These are phyloP conservation scores for Hemileccinum rubropunctum DNA, from an alignment of 768 basidiomycete genomes.

Conservation along the genomic window DNA sequence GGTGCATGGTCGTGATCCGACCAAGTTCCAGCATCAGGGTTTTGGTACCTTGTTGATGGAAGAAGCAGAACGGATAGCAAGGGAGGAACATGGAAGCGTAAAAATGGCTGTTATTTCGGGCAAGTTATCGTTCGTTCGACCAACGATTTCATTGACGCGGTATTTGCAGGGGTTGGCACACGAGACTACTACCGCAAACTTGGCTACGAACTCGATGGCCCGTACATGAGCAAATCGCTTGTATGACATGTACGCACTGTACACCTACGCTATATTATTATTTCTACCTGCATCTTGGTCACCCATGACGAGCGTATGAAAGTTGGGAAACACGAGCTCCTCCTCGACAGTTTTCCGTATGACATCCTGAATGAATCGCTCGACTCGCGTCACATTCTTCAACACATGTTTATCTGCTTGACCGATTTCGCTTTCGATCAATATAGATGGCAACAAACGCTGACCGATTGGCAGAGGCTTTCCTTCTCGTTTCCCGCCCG, in stretches of 20 bases:
- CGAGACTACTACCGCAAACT: slow-evolving; percentile 94
- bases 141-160: neutral
- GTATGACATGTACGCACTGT: slow-evolving; percentile 31
- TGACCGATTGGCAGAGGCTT: slow-evolving; percentile 81
- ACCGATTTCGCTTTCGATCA: slow-evolving; percentile 96
- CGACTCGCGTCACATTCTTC: slow-evolving; percentile 93
- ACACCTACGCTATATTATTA: neutral
- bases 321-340: slow-evolving; percentile 95
- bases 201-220: slow-evolving; percentile 93
- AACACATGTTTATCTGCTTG: slow-evolving; percentile 93
- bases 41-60: slow-evolving; percentile 99
- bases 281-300: slow-evolving; percentile 27
- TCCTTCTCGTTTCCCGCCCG: slow-evolving; percentile 40
- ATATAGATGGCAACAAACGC: slow-evolving; percentile 78
- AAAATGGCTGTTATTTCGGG: slow-evolving; percentile 98
- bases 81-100: slow-evolving; percentile 93
- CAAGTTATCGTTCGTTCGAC: slow-evolving; percentile 31
- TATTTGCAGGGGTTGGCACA: slow-evolving; percentile 78
- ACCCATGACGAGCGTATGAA: slow-evolving; percentile 71
- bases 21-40: slow-evolving; percentile 96
- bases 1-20: slow-evolving; percentile 95
- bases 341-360: slow-evolving; percentile 94
- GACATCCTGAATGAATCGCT: slow-evolving; percentile 93
- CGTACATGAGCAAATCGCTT: slow-evolving; percentile 93
- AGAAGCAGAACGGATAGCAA: slow-evolving; percentile 96